A percentile compares a stretch with the other conserved stretches of the same genome.
These are phyloP conservation scores for Arthroderma sp. DNA, from an alignment of 2,329 filamentous ascomycete genomes.

Conservation along the genomic window DNA sequence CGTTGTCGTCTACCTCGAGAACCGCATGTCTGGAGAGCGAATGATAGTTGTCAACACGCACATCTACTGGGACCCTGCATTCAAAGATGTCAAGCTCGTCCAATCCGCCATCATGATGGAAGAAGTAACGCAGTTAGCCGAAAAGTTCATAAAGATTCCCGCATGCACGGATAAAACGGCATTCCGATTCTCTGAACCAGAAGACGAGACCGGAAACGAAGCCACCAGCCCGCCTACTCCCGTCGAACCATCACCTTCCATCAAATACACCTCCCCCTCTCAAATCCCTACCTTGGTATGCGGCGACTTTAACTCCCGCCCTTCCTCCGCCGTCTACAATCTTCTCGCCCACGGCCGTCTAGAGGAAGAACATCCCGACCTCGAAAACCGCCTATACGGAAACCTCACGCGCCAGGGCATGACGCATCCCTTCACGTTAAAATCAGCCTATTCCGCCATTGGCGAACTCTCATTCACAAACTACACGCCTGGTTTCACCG, in stretches of 20 bases:
- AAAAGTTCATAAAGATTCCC: conserved; percentile 70
- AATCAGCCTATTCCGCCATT: conserved; percentile 76
- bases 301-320: conserved; percentile 89
- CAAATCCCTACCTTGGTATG: conserved; percentile 86
- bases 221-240: conserved; percentile 35
- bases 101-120: conserved; percentile 95
- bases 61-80: conserved; percentile 83
- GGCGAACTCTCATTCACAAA: conserved; percentile 89
- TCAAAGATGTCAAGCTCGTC: conserved; percentile 89
- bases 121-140: conserved; percentile 70
- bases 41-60: conserved; percentile 91
- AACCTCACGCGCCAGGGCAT: conserved; percentile 88
- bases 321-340: conserved; percentile 81
- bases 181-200: conserved; percentile 41
- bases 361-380: conserved; percentile 64
- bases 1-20: conserved; percentile 84
- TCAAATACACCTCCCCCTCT: conserved; percentile 73
- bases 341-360: conserved; percentile 72
- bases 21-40: conserved; percentile 75
- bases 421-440: conserved; percentile 84
- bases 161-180: conserved; percentile 65
- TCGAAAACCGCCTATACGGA: conserved; percentile 73
- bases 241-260: conserved; percentile 60
- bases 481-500: conserved; percentile 85
- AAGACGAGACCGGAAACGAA: conserved; percentile 28